These are phyloP conservation scores for Coemansia sp. DNA, from an alignment of 192 early-diverging fungal species.

Conservation along the genomic window DNA sequence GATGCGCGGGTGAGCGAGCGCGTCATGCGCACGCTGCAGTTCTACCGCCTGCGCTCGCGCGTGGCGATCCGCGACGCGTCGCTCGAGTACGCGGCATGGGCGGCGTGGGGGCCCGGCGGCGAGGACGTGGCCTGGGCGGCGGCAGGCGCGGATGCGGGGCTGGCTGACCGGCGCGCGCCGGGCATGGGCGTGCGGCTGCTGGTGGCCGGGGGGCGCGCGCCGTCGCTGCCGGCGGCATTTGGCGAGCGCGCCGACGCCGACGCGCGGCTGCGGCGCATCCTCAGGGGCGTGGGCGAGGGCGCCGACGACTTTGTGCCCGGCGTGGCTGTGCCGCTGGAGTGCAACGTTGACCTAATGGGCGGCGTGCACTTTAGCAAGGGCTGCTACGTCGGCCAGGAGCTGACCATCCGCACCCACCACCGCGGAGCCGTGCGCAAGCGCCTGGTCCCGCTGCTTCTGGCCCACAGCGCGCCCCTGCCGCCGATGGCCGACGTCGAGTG, in stretches of 20 bases:
- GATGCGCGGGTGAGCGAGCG: constrained; percentile 53
- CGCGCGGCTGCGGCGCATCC: constrained; percentile 73
- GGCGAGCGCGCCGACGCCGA: constrained; percentile 50
- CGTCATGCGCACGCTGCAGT: constrained; percentile 64
- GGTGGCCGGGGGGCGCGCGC: background rate
- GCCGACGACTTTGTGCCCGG: constrained; percentile 68
- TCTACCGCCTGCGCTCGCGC: constrained; percentile 76
- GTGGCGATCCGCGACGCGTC: constrained; percentile 66
- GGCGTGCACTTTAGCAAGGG: constrained; percentile 97
- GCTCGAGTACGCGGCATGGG: constrained; percentile 61
- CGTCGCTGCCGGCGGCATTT: constrained; percentile 54
- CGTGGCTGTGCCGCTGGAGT: constrained; percentile 78
- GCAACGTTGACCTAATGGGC: constrained; percentile 86
- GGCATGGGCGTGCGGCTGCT: constrained; percentile 61
- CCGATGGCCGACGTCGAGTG: constrained; percentile 41
- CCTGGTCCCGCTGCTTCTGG: constrained; percentile 67
- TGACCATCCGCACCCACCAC: constrained; percentile 95
- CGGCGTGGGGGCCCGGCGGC: constrained; percentile 67
- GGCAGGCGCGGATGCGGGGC: constrained; percentile 25
- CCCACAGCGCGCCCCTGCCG: constrained; percentile 4
- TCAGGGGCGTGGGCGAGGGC: constrained; percentile 90
- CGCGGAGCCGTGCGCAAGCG: constrained; percentile 91
- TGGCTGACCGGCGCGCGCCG: constrained; percentile 53
- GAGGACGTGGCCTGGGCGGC: constrained; percentile 31
- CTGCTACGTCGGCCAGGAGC: constrained; percentile 97